Percentiles rank a stretch among this genome's conserved stretches.
Conservation (phyloP, 805 yeast genomes). For the Aciculoconidium aculeatum region DNA sequence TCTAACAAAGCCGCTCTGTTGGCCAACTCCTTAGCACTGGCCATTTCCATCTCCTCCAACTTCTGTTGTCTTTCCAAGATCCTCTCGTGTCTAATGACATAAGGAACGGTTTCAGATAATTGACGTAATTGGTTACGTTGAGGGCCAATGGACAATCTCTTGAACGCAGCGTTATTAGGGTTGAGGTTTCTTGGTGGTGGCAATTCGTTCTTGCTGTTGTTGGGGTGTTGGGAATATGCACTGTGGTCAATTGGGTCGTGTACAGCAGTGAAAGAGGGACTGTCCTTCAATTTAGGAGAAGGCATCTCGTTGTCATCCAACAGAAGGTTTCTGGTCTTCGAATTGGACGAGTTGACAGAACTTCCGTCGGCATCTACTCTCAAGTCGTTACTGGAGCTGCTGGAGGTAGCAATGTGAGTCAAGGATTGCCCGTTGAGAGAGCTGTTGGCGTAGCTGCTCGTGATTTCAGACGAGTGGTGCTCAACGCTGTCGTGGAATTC, state of each 20-base stretch:
- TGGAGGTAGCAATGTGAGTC: conserved; percentile 41
- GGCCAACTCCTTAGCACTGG: conserved; percentile 68
- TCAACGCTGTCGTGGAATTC: conserved; percentile 20
- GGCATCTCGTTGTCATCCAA: conserved; percentile 23
- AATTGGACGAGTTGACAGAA: conserved; percentile 12
- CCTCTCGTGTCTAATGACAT: conserved; percentile 71
- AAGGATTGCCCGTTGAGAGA: conserved; percentile 20
- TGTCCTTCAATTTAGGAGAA: conserved; percentile 23
- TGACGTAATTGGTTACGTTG: conserved; percentile 64
- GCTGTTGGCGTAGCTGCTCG: conserved; percentile 6
- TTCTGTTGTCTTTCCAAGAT: conserved; percentile 70
- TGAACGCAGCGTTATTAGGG: conserved; percentile 28
- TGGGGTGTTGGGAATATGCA: conserved; percentile 2
- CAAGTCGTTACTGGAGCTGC: conserved; percentile 12
- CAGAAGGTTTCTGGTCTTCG: conserved; percentile 30
- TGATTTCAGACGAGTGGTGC: conserved; percentile 10
- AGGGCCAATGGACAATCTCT: conserved; percentile 40
- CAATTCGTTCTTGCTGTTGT: conserved; percentile 8
- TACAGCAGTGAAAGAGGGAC: conserved; percentile 21
- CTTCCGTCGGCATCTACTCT: conserved; percentile 10
- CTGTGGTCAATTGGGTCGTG: conserved; percentile 3
- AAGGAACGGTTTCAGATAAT: conserved; percentile 82
- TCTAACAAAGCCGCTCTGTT: conserved; percentile 72
- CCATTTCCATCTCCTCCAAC: conserved; percentile 72
- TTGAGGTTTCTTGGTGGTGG: conserved; percentile 15